These are phyloP conservation scores for Apiospora pterosperma DNA, from an alignment of 2,329 filamentous ascomycete genomes.

Conservation along the genomic window DNA sequence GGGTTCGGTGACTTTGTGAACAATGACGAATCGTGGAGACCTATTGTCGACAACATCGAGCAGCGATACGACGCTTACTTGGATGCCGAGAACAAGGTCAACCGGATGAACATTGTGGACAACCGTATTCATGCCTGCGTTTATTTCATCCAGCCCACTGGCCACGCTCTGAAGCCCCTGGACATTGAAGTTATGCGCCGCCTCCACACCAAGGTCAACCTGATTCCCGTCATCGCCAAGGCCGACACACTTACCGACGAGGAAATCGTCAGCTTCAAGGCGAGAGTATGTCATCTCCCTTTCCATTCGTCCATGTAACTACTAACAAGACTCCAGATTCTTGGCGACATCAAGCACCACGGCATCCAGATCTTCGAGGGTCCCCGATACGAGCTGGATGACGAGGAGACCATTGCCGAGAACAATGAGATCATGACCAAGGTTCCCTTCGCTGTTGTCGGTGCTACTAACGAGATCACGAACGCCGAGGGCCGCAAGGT, in stretches of 20 bases:
- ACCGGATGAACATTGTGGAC: slow-evolving; percentile 99
- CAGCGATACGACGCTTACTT: slow-evolving; percentile 98
- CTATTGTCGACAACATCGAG: slow-evolving; percentile 99
- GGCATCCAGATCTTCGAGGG: slow-evolving; percentile 99
- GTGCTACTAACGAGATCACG: slow-evolving; percentile 91
- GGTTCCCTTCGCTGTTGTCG: slow-evolving; percentile 96
- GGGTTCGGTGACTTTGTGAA: slow-evolving; percentile 99
- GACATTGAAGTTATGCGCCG: slow-evolving; percentile 99
- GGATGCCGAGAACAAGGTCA: slow-evolving; percentile 99
- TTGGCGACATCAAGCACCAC: slow-evolving; percentile 95
- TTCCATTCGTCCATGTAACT: neutral
- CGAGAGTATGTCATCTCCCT: slow-evolving; percentile 67
- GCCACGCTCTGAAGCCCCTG: slow-evolving; percentile 95
- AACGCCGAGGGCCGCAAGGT: slow-evolving; percentile 92
- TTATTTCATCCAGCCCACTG: slow-evolving; percentile 99
- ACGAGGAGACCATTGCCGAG: slow-evolving; percentile 99
- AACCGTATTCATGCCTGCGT: slow-evolving; percentile 99
- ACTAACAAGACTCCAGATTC: slow-evolving; percentile 60
- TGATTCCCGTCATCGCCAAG: slow-evolving; percentile 99
- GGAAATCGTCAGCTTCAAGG: slow-evolving; percentile 92
- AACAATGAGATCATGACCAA: slow-evolving; percentile 99
- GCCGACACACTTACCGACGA: slow-evolving; percentile 97
- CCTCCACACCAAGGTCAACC: slow-evolving; percentile 99
- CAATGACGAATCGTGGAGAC: slow-evolving; percentile 99
- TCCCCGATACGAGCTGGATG: slow-evolving; percentile 95